phyloP scores from a whole-genome alignment of 768 basidiomycete species.

The Baorangia bicolor region DNA sequence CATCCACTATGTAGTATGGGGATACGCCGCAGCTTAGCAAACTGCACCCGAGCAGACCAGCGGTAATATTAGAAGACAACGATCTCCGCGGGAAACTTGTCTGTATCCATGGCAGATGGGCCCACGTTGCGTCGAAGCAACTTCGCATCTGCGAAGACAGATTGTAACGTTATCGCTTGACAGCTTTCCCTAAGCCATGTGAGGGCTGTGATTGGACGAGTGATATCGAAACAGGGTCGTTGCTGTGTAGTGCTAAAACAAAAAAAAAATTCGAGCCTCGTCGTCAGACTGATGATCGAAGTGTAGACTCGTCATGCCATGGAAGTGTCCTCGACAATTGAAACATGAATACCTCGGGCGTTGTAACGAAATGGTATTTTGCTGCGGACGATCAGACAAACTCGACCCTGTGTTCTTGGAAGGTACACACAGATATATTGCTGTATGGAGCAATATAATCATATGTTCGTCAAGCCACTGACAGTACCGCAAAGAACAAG shows the following conservation, averaged over 20 bases:
- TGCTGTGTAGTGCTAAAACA: neutral
- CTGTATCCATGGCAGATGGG: slow-evolving; percentile 28
- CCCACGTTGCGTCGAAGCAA: slow-evolving; percentile 25
- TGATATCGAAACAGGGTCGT: slow-evolving; percentile 4
- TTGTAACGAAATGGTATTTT: neutral
- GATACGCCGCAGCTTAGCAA: slow-evolving; percentile 19
- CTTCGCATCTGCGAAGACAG: slow-evolving; percentile 21
- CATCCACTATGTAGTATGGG: slow-evolving; percentile 12
- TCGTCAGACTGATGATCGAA: slow-evolving; percentile 8
- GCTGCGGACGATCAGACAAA: slow-evolving; percentile 8
- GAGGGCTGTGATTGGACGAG: slow-evolving; percentile 6
- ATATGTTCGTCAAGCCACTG: slow-evolving; percentile 4
- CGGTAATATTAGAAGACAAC: slow-evolving; percentile 9
- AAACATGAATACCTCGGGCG: too few relatives aligned
- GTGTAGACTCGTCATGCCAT: neutral
- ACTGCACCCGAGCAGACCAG: slow-evolving; percentile 13
- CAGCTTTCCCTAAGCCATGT: slow-evolving; percentile 15
- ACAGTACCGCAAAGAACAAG: slow-evolving; percentile 10
- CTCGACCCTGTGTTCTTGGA: neutral
- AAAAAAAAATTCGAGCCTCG: slow-evolving; percentile 3
- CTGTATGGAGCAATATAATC: slow-evolving; percentile 6
- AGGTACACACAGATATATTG: slow-evolving; percentile 1
- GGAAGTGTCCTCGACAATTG: neutral
- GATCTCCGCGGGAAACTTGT: slow-evolving; percentile 32
- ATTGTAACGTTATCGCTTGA: slow-evolving; percentile 23